A percentile compares a stretch with the other conserved stretches of the same genome.
These are phyloP conservation scores for Hypoxylon rickii DNA, from an alignment of 495 filamentous ascomycete species.

Conservation along the genomic window DNA sequence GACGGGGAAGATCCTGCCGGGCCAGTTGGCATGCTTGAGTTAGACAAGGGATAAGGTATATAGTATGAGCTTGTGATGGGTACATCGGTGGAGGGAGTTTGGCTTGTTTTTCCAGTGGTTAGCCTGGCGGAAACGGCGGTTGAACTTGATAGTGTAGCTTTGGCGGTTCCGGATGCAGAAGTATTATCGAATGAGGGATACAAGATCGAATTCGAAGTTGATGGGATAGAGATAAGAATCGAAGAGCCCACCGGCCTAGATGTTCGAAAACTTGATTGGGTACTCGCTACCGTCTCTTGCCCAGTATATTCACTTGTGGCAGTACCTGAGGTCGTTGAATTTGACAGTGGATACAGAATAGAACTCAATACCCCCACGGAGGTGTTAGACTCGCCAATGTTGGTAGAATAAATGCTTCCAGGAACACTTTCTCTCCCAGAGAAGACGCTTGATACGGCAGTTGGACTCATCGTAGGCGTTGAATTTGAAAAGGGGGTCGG, in stretches of 20 bases:
- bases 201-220: slow-evolving; percentile 12
- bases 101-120: neutral
- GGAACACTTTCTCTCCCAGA: slow-evolving; percentile 13
- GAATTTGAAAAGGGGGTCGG: slow-evolving; percentile 12
- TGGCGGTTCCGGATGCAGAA: slow-evolving; percentile 13
- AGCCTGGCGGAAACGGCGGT: slow-evolving; percentile 1
- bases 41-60: slow-evolving; percentile 25
- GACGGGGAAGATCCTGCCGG: slow-evolving; percentile 5
- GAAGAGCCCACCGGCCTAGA: neutral
- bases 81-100: neutral
- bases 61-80: slow-evolving; percentile 10
- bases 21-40: slow-evolving; percentile 19
- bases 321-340: slow-evolving; percentile 20
- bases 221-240: slow-evolving; percentile 4
- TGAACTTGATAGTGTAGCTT: no score
- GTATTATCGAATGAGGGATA: slow-evolving; percentile 15
- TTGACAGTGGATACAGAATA: slow-evolving; percentile 24
- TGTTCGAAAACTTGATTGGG: slow-evolving; percentile 5
- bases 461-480: neutral
- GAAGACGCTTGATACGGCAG: neutral
- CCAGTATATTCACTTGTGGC: neutral
- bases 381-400: neutral
- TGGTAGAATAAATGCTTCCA: slow-evolving; percentile 3
- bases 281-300: slow-evolving; percentile 1
- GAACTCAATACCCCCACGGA: slow-evolving; percentile 9